Percentiles rank a stretch among this genome's conserved stretches.
These are phyloP conservation scores for Conoideocrella luteorostrata DNA, from an alignment of 2,329 filamentous ascomycete genomes.

Conservation along the genomic window DNA sequence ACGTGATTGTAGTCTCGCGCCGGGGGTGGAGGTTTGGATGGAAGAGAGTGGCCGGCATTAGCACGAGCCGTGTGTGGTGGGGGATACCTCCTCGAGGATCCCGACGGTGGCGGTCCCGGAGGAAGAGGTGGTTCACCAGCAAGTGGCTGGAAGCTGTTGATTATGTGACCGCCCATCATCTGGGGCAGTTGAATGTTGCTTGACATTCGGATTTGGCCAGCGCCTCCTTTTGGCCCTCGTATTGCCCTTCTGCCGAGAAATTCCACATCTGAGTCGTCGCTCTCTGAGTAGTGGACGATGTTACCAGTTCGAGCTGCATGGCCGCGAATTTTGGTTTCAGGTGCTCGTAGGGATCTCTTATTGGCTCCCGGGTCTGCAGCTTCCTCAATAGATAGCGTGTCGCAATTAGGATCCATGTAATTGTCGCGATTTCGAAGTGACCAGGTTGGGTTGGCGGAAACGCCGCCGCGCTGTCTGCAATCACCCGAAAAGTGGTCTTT, in stretches of 20 bases:
- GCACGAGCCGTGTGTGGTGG: conserved; percentile 18
- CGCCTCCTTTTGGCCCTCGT: conserved; percentile 19
- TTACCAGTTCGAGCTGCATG: conserved; percentile 29
- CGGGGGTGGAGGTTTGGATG: conserved; percentile 9
- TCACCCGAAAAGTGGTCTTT: conserved; percentile 51
- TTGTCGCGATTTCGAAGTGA: conserved; percentile 39
- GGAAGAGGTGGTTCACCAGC: conserved; percentile 30
- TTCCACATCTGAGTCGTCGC: conserved; percentile 38
- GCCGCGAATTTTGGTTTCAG: conserved; percentile 27
- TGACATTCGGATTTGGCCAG: conserved; percentile 32
- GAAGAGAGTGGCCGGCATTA: conserved; percentile 13
- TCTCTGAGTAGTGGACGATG: conserved; percentile 37
- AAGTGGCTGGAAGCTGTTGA: conserved; percentile 12
- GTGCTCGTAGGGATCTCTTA: conserved; percentile 15
- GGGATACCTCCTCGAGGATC: conserved; percentile 16
- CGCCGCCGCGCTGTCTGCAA: conserved; percentile 31
- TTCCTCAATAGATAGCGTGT: conserved; percentile 31
- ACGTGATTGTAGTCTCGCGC: too few species aligned
- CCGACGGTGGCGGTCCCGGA: conserved; percentile 29
- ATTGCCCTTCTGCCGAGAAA: conserved; percentile 32
- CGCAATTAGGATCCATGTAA: conserved; percentile 42
- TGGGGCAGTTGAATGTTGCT: conserved; percentile 34
- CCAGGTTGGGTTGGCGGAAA: conserved; percentile 41
- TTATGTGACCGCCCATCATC: conserved; percentile 12
- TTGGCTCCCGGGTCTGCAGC: conserved; percentile 16